Percentiles rank a stretch among this genome's conserved stretches.
phyloP scores from a whole-genome alignment of 805 yeast species.

The Clavispora vitiphila region DNA sequence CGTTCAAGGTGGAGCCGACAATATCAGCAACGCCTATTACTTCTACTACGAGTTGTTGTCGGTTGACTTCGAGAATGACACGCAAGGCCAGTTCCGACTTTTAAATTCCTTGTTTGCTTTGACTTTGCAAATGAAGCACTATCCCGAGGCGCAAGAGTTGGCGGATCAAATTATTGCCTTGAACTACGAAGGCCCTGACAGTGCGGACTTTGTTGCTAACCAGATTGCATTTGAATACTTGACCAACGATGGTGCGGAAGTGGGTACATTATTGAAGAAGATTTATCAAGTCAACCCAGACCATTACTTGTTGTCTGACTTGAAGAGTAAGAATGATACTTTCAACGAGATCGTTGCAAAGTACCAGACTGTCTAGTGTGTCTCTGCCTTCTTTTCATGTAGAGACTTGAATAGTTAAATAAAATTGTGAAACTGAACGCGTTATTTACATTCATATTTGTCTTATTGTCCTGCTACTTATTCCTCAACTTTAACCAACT shows the following conservation, averaged over 20 bases:
- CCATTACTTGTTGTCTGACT: constrained; percentile 55
- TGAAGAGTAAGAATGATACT: constrained; percentile 52
- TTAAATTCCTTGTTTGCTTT: constrained; percentile 63
- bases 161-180: constrained; percentile 40
- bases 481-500: constrained; percentile 14
- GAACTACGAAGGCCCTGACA: constrained; percentile 22
- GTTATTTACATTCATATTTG: neutral
- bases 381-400: neutral
- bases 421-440: neutral
- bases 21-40: constrained; percentile 42
- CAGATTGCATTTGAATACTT: constrained; percentile 59
- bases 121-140: constrained; percentile 72
- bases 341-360: constrained; percentile 69
- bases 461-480: neutral
- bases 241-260: constrained; percentile 33
- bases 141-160: constrained; percentile 76
- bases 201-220: constrained; percentile 54
- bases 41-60: constrained; percentile 80
- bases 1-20: constrained; percentile 37
- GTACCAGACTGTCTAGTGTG: constrained; percentile 27
- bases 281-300: constrained; percentile 46
- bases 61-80: constrained; percentile 33
- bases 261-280: constrained; percentile 43
- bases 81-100: constrained; percentile 28
- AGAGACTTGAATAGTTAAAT: neutral